Base-by-base conservation (phyloP, 2,329 filamentous ascomycete species). In the Penicillium glabrum region DNA sequence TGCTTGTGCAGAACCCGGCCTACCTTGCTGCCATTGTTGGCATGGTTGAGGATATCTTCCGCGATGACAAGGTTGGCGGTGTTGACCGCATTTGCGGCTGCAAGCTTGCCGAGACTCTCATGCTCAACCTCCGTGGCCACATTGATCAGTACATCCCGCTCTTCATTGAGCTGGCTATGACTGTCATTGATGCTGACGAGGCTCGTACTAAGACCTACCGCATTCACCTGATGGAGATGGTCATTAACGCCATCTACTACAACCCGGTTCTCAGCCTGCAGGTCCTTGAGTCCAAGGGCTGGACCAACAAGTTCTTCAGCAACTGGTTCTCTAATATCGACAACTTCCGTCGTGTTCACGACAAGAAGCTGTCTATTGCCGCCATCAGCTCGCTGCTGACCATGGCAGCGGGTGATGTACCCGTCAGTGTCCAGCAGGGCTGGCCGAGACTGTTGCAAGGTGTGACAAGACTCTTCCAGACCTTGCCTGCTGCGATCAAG, bases 281-380 rank as follows among this genome's bases (percentile, higher is more conserved):
- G 60, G 86, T 96, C 37, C 83, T 99, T n/a, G 95, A 99, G 78
- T 79, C 83, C 52, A 93, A 96, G 69, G 89, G 86, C 59, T 97
- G 93, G 93, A 98, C 95, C 7, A 98, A 98, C 78, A 96, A 96
- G 72, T 99, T 99, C 80, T 99, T 99, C 81, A 96, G 91, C 76
- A 80, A 96, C 57, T 99, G 95, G 95, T 99, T 99, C 75, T 91
- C 91, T 43, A 96, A 88, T 78, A 99, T 99, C 79, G 89, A 96
- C 61, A 88, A 86, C 69, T 98, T 99, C 79, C 90, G 86, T 51
- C 86, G 95, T 43, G 95, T 99, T 2, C 95, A 99, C 73, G 95
- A 99, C 80, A 99, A 99, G 85, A 99, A 97, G 82, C 82, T 99
- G 26, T 97, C 91, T 61, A 97, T 99, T 67, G 90, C 93, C 19